A percentile compares a stretch with the other conserved stretches of the same genome.
Conservation (phyloP, 805 yeast species). For the Lipomyces spencermartinsiae region DNA sequence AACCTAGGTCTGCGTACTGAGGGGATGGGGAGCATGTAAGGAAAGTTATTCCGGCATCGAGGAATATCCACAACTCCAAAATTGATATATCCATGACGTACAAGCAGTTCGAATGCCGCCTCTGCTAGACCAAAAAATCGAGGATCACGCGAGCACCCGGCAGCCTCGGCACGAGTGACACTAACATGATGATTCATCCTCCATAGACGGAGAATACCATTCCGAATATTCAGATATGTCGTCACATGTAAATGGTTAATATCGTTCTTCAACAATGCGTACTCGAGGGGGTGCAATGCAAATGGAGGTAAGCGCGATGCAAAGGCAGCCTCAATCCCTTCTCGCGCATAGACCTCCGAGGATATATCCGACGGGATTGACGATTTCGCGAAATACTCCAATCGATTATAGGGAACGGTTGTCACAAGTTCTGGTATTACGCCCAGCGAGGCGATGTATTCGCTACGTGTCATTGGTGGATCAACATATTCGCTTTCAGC, state of each 20-base stretch:
- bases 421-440: conserved; percentile 35
- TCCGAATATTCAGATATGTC: conserved; percentile 51
- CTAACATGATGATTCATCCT: conserved; percentile 50
- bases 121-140: conserved; percentile 51
- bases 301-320: conserved; percentile 51
- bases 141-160: conserved; percentile 51
- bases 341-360: conserved; percentile 30
- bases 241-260: conserved; percentile 50
- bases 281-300: conserved; percentile 48
- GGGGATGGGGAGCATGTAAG: conserved; percentile 35
- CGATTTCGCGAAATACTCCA: conserved; percentile 48
- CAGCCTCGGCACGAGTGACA: conserved; percentile 52
- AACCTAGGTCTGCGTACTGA: conserved; percentile 46
- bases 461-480: conserved; percentile 37
- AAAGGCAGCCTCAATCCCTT: conserved; percentile 47
- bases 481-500: conserved; percentile 37
- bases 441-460: conserved; percentile 34
- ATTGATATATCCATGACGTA: conserved; percentile 52
- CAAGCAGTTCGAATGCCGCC: conserved; percentile 52
- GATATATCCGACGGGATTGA: conserved; percentile 50
- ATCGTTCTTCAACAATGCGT: conserved; percentile 45
- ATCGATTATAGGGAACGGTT: conserved; percentile 39
- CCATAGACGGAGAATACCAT: conserved; percentile 53
- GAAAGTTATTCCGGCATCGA: conserved; percentile 36
- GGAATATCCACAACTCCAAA: conserved; percentile 50